Base-by-base conservation (phyloP, 1,284 basidiomycete genomes). In the Cryptococcus floricola region DNA sequence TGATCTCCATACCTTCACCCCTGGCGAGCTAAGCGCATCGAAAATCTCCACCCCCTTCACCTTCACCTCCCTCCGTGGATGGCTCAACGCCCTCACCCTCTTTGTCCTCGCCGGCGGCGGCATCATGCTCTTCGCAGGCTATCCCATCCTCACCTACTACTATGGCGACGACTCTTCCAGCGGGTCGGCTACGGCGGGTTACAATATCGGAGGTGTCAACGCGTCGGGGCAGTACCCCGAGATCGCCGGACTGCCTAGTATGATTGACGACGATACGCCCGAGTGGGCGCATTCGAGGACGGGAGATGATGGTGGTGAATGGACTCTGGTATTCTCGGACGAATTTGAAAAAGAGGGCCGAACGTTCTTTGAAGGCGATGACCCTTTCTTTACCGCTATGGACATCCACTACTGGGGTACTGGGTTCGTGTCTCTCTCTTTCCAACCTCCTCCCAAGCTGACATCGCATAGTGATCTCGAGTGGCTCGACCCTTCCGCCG, bases 311-410 rank as follows among this genome's bases (percentile, higher is more conserved):
- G 84, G 85, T 2, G 59, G 82, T 25, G 67, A 80, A 6, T 89
- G 87, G 73, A 80, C 86, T 54, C 80, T 95, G 7, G 85, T 92
- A 3, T 94, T 70, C 71, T 89, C 87, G 49, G 92, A 95, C 75
- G 93, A 95, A 77, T 96, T 96, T 76, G 85, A 95, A 54, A 78
- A 78, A n/a, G 81, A 83, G 6, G 84, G 84, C 69, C 59, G 78
- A 39, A 78, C 79, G 2, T 82, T 81, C 58, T 80, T 75, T 62
- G 69, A 77, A 14, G 79, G 79, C 19, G 77, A 80, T 58, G 80
- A 79, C 67, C 80, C 80, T 41, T 81, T 77, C 71, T 80, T 74
- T 71, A 73, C 76, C 48, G 78, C 75, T 1, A 72, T 79, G 43
- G 77, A 79, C 59, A 64, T 77, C 31, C 80, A 82, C 70, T 82